phyloP scores from a whole-genome alignment of 768 basidiomycete genomes.

The Pulveroboletus sp. region DNA sequence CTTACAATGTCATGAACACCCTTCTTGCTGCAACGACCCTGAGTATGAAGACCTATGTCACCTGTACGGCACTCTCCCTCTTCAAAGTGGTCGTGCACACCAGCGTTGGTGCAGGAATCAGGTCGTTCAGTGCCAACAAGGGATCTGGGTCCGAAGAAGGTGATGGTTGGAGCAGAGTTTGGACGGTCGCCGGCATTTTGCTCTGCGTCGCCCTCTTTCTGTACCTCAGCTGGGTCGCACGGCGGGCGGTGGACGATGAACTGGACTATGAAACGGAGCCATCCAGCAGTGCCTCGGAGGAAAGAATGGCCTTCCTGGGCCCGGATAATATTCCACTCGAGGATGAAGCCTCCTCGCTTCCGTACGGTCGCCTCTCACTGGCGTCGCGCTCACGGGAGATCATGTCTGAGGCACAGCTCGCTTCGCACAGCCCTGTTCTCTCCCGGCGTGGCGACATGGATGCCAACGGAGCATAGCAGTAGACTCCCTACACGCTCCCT shows the following conservation, averaged over 20 bases:
- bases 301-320: slow-evolving; percentile 49
- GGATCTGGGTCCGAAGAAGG: slow-evolving; percentile 35
- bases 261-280: slow-evolving; percentile 40
- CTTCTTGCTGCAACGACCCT: slow-evolving; percentile 83
- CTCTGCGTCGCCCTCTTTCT: slow-evolving; percentile 72
- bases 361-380: slow-evolving; percentile 16
- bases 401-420: slow-evolving; percentile 49
- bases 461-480: slow-evolving; percentile 7
- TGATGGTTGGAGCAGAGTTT: slow-evolving; percentile 48
- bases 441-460: slow-evolving; percentile 15
- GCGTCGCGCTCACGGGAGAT: slow-evolving; percentile 18
- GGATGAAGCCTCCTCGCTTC: slow-evolving; percentile 18
- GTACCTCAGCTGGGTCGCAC: slow-evolving; percentile 78
- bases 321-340: slow-evolving; percentile 24
- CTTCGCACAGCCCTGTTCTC: slow-evolving; percentile 10
- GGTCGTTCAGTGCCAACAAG: slow-evolving; percentile 62
- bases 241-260: slow-evolving; percentile 57
- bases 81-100: slow-evolving; percentile 92
- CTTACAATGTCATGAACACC: slow-evolving; percentile 94
- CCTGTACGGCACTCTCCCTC: slow-evolving; percentile 77
- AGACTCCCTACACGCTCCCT: background rate
- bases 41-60: slow-evolving; percentile 70
- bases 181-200: slow-evolving; percentile 62
- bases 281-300: slow-evolving; percentile 37
- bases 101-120: slow-evolving; percentile 78